phyloP scores from a whole-genome alignment of 2,329 filamentous ascomycete genomes.

The Phaeosphaeriaceae sp. region DNA sequence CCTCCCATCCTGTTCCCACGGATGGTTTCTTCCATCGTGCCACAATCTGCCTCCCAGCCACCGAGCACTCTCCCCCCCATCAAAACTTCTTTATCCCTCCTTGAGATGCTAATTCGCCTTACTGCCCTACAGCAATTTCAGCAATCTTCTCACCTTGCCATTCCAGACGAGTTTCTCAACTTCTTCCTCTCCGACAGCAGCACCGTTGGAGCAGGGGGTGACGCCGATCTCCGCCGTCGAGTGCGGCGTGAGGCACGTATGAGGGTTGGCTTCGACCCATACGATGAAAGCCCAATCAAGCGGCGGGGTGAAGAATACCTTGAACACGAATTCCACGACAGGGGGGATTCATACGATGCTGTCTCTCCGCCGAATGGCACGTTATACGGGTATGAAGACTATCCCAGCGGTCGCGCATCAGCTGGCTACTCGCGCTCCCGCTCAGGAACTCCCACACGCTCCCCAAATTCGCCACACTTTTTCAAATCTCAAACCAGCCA shows the following conservation, averaged over 20 bases:
- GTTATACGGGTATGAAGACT: constrained; percentile 40
- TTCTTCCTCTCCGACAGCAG: constrained; percentile 80
- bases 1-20: constrained; percentile 37
- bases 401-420: constrained; percentile 28
- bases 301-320: constrained; percentile 70
- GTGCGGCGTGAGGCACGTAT: constrained; percentile 65
- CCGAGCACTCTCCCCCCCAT: constrained; percentile 55
- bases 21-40: constrained; percentile 21
- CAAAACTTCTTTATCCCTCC: constrained; percentile 74
- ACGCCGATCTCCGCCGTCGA: constrained; percentile 65
- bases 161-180: constrained; percentile 85
- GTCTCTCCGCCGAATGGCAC: constrained; percentile 9
- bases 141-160: constrained; percentile 85
- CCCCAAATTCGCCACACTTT: constrained; percentile 10
- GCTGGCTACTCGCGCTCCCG: constrained; percentile 24
- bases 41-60: constrained; percentile 9
- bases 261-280: constrained; percentile 73
- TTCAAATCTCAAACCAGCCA: constrained; percentile 18
- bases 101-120: constrained; percentile 87
- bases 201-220: constrained; percentile 68
- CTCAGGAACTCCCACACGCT: constrained; percentile 23
- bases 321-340: constrained; percentile 46
- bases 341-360: constrained; percentile 11
- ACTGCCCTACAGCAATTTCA: constrained; percentile 90
- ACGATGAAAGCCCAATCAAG: constrained; percentile 73